Conservation (phyloP, 2,329 filamentous ascomycete genomes). For the Sphaerostilbella broomeana region DNA sequence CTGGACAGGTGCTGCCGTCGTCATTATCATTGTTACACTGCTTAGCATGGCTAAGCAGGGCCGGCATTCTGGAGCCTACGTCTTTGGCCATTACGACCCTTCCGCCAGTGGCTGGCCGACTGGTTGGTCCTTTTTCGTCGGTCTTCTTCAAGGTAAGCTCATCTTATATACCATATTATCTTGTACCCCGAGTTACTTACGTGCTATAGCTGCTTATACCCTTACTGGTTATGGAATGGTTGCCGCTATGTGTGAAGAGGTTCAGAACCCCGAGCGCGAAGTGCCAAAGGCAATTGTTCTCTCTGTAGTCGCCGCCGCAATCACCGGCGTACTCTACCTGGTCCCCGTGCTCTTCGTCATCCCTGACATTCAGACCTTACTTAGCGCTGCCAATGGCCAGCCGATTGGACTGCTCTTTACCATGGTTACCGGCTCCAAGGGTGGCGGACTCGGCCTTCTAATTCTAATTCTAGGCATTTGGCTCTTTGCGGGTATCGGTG, state of each 20-base stretch:
- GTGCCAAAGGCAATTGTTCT: slow-evolving; percentile 63
- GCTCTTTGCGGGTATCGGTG: slow-evolving; percentile 69
- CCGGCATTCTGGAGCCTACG: slow-evolving; percentile 57
- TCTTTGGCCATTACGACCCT: slow-evolving; percentile 64
- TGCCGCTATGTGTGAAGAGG: slow-evolving; percentile 52
- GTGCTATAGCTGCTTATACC: slow-evolving; percentile 30
- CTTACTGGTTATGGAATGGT: slow-evolving; percentile 46
- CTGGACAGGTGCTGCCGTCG: slow-evolving; percentile 65
- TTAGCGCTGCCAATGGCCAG: slow-evolving; percentile 62
- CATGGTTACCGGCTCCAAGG: slow-evolving; percentile 63
- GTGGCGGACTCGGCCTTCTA: slow-evolving; percentile 67
- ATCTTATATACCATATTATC: not conserved
- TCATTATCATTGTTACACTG: slow-evolving; percentile 63
- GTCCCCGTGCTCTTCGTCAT: slow-evolving; percentile 72
- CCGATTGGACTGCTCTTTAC: slow-evolving; percentile 73
- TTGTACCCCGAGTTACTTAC: not conserved
- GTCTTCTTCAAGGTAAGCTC: slow-evolving; percentile 41
- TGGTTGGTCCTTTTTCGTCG: slow-evolving; percentile 53
- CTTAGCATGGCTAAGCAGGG: slow-evolving; percentile 54
- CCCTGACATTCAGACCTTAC: slow-evolving; percentile 57
- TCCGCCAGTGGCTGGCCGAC: slow-evolving; percentile 61
- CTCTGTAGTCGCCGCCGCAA: slow-evolving; percentile 57
- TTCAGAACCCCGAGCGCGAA: slow-evolving; percentile 53
- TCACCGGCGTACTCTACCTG: slow-evolving; percentile 58
- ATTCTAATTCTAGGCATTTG: slow-evolving; percentile 72